These are phyloP conservation scores for Boletellus dicymbophilus DNA, from an alignment of 1,284 basidiomycete species.

Conservation along the genomic window DNA sequence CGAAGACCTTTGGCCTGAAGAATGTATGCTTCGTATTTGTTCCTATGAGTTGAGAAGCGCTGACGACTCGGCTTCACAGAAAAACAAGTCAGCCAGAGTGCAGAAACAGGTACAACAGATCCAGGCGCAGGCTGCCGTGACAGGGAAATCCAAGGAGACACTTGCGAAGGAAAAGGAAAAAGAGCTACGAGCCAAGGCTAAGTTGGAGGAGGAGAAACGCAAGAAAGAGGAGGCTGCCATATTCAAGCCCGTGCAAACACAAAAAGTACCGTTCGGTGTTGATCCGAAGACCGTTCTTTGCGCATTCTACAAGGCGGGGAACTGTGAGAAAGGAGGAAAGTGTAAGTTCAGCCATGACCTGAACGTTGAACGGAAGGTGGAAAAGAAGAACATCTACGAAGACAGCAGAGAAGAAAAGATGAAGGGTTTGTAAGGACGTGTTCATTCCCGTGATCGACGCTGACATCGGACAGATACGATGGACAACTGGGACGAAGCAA, in stretches of 20 bases:
- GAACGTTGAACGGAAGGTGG: constrained; percentile 88
- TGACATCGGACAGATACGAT: constrained; percentile 74
- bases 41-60: constrained; percentile 8
- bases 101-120: constrained; percentile 84
- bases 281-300: constrained; percentile 94
- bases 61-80: constrained; percentile 45
- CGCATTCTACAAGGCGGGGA: constrained; percentile 86
- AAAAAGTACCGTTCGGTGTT: constrained; percentile 94
- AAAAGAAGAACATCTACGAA: constrained; percentile 97
- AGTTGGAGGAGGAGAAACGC: constrained; percentile 80
- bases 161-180: constrained; percentile 88
- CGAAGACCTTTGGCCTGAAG: constrained; percentile 90
- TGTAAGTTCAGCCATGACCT: constrained; percentile 97
- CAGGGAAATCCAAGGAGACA: constrained; percentile 78
- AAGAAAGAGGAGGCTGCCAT: constrained; percentile 87
- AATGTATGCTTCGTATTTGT: constrained; percentile 61
- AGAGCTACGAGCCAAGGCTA: constrained; percentile 74
- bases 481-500: constrained; percentile 98
- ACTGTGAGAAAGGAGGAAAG: constrained; percentile 88
- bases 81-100: constrained; percentile 94
- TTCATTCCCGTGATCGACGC: not conserved
- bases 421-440: constrained; percentile 51
- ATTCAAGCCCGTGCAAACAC: constrained; percentile 74
- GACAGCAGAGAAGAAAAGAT: constrained; percentile 85
- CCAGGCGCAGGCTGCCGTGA: constrained; percentile 69